Evolutionary conservation across 129 eudicot genomes (phyloP).

Genomic region (Sambucus nigra): DNA sequence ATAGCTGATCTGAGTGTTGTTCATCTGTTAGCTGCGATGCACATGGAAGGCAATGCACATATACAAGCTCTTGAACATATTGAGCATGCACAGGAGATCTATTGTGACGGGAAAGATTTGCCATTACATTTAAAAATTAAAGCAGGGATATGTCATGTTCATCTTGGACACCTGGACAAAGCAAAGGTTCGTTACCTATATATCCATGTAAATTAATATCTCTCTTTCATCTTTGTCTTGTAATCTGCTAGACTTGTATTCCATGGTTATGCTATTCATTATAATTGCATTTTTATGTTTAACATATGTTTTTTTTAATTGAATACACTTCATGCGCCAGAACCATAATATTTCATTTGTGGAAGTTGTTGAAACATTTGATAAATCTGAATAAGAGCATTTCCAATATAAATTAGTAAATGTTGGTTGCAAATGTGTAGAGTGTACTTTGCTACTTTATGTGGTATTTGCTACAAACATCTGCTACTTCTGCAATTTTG

Average conservation of each 20-base stretch:
- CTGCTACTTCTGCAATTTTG: too few relatives aligned
- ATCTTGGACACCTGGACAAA: constrained; percentile 63
- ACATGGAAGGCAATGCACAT: constrained; percentile 44
- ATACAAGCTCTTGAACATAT: constrained; percentile 63
- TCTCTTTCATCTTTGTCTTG: background rate
- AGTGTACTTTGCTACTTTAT: too few relatives aligned
- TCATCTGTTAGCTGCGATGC: constrained; percentile 47
- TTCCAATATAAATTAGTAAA: too few relatives aligned
- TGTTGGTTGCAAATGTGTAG: too few relatives aligned
- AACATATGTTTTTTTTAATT: too few relatives aligned
- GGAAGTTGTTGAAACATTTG: too few relatives aligned
- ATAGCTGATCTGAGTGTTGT: constrained; percentile 52
- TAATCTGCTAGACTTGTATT: background rate
- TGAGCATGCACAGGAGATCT: constrained; percentile 46
- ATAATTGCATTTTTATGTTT: too few relatives aligned
- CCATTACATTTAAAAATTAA: constrained; percentile 41
- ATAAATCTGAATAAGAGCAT: too few relatives aligned
- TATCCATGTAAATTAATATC: background rate
- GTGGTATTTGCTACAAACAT: too few relatives aligned
- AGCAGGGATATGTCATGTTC: constrained; percentile 86
- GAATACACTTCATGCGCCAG: too few relatives aligned
- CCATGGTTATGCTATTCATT: too few relatives aligned
- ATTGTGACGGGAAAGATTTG: constrained; percentile 37
- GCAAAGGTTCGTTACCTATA: constrained; percentile 54
- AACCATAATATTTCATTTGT: too few relatives aligned